phyloP scores from a whole-genome alignment of 805 yeast species.

The Wickerhamomyces chaumierensis region DNA sequence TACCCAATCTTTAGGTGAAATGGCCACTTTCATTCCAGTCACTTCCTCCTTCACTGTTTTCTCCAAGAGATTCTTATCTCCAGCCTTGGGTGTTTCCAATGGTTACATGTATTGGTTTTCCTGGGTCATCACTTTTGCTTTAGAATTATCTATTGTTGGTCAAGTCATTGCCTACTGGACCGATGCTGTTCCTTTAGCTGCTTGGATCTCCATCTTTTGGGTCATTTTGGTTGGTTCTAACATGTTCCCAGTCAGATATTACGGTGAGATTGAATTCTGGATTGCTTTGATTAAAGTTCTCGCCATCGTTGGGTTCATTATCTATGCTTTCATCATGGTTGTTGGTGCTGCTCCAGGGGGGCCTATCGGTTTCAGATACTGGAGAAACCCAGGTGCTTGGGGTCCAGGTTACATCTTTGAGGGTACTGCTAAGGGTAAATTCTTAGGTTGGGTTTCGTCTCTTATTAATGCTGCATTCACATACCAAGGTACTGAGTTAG shows the following conservation, averaged over 20 bases:
- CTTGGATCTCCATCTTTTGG: conserved; percentile 62
- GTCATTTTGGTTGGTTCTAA: conserved; percentile 41
- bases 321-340: conserved; percentile 59
- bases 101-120: conserved; percentile 71
- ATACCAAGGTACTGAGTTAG: conserved; percentile 69
- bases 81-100: conserved; percentile 62
- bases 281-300: conserved; percentile 54
- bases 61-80: conserved; percentile 55
- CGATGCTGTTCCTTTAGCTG: conserved; percentile 54
- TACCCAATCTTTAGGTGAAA: conserved; percentile 66
- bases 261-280: conserved; percentile 75
- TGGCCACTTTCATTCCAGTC: conserved; percentile 70
- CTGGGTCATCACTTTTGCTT: conserved; percentile 68
- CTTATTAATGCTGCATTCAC: conserved; percentile 70
- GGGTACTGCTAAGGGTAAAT: conserved; percentile 41
- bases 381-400: conserved; percentile 75
- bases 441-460: conserved; percentile 61
- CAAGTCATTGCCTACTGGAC: conserved; percentile 61
- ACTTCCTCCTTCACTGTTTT: conserved; percentile 59
- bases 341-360: conserved; percentile 65
- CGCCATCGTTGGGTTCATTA: conserved; percentile 60
- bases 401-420: conserved; percentile 49
- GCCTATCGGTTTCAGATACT: conserved; percentile 68
- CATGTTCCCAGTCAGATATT: conserved; percentile 55
- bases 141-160: conserved; percentile 63